phyloP scores from a whole-genome alignment of 1,139 yeast genomes.

The Taphrina betulina region DNA sequence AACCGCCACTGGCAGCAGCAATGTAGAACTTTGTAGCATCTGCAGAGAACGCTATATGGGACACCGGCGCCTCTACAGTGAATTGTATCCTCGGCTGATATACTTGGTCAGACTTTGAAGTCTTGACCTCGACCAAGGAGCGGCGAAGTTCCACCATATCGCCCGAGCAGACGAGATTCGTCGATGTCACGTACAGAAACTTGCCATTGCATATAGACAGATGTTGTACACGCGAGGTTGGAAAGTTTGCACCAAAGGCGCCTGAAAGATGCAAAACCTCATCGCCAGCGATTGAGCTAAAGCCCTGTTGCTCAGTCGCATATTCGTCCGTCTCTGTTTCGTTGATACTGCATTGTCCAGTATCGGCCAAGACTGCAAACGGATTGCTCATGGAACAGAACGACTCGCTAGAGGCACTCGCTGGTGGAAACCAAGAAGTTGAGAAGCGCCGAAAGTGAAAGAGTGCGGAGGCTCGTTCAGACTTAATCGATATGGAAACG shows the following conservation, averaged over 20 bases:
- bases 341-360: background rate
- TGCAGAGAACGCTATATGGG: constrained; percentile 32
- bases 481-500: too few species aligned
- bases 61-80: constrained; percentile 8
- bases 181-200: constrained; percentile 7
- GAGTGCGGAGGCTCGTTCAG: too few species aligned
- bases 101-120: background rate
- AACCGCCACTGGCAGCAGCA: constrained; percentile 8
- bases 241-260: constrained; percentile 2
- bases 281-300: constrained; percentile 12
- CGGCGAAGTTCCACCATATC: background rate
- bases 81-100: background rate
- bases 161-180: constrained; percentile 4
- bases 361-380: constrained; percentile 6
- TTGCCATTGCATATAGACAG: constrained; percentile 8
- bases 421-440: too few species aligned
- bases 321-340: constrained; percentile 14
- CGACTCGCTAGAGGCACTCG: too few species aligned
- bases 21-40: constrained; percentile 32
- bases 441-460: too few species aligned
- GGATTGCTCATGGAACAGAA: constrained; percentile 9
- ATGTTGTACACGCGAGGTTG: constrained; percentile 11
- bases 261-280: background rate
- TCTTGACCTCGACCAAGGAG: background rate
- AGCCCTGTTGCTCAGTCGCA: constrained; percentile 8